Conservation (phyloP, 805 yeast species). For the Cyberlindnera americana region DNA sequence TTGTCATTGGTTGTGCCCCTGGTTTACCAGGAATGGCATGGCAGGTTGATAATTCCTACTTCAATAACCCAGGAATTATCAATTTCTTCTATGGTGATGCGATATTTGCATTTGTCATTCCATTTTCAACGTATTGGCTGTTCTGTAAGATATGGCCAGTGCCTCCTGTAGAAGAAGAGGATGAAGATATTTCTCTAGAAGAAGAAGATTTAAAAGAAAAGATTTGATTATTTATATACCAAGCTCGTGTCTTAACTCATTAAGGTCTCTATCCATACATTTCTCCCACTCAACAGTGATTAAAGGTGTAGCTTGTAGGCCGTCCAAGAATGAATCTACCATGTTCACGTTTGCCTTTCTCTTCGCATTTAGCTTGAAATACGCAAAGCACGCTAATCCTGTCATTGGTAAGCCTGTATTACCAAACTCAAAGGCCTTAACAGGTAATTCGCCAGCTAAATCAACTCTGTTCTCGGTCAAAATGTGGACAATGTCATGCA, state of each 20-base stretch:
- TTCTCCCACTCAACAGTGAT: slow-evolving; percentile 94
- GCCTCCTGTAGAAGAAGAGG: slow-evolving; percentile 34
- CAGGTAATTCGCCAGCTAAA: slow-evolving; percentile 94
- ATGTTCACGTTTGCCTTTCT: slow-evolving; percentile 56
- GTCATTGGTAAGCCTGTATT: slow-evolving; percentile 95
- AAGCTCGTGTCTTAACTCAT: slow-evolving; percentile 52
- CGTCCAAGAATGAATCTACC: slow-evolving; percentile 67
- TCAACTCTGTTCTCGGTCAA: slow-evolving; percentile 85
- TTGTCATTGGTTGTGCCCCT: slow-evolving; percentile 41
- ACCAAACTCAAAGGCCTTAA: slow-evolving; percentile 87
- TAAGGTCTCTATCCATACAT: slow-evolving; percentile 63
- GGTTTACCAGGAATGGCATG: slow-evolving; percentile 47
- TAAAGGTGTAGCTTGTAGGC: slow-evolving; percentile 68
- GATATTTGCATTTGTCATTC: slow-evolving; percentile 38
- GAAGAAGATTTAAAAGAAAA: too few species aligned
- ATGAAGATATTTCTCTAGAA: slow-evolving; percentile 38
- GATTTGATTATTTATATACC: not conserved
- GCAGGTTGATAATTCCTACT: slow-evolving; percentile 26
- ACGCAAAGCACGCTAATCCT: slow-evolving; percentile 85
- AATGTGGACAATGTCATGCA: slow-evolving; percentile 96
- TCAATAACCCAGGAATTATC: slow-evolving; percentile 33
- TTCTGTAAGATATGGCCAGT: slow-evolving; percentile 12
- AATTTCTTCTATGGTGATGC: slow-evolving; percentile 42
- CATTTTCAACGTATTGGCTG: slow-evolving; percentile 37
- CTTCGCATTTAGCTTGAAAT: slow-evolving; percentile 61